Conservation (phyloP, 1,139 yeast genomes). For the Debaryomyces nepalensis region DNA sequence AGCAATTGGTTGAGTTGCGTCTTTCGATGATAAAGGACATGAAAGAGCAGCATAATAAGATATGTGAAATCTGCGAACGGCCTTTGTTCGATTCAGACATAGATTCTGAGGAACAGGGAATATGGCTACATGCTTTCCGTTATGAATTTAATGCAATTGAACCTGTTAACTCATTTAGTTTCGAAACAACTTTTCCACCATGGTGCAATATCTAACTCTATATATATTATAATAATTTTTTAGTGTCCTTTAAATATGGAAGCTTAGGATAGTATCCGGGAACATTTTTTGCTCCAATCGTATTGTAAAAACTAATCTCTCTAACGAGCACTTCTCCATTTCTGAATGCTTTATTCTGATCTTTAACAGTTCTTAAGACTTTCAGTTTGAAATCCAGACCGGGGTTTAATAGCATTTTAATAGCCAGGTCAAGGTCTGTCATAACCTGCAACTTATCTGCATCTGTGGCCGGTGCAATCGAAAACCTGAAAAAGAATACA, state of each 20-base stretch:
- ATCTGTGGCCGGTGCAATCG: constrained; percentile 40
- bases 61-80: constrained; percentile 53
- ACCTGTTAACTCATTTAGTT: constrained; percentile 23
- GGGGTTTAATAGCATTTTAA: constrained; percentile 31
- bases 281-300: constrained; percentile 59
- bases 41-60: constrained; percentile 21
- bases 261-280: constrained; percentile 52
- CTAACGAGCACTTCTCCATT: constrained; percentile 21
- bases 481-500: constrained; percentile 45
- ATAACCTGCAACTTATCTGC: constrained; percentile 35
- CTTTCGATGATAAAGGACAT: constrained; percentile 21
- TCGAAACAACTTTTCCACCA: constrained; percentile 39
- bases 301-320: constrained; percentile 54
- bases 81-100: constrained; percentile 42
- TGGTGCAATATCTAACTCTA: constrained; percentile 36
- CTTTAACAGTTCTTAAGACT: constrained; percentile 22
- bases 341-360: constrained; percentile 16
- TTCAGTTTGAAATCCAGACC: constrained; percentile 4
- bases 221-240: constrained; percentile 9
- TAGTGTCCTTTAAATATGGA: constrained; percentile 24
- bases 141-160: constrained; percentile 37
- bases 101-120: constrained; percentile 37
- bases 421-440: constrained; percentile 31
- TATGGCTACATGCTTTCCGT: constrained; percentile 64
- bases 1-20: constrained; percentile 16